Evolutionary conservation across 2,329 filamentous ascomycete genomes (phyloP).

Genomic region (Scortechinia acanthostroma): DNA sequence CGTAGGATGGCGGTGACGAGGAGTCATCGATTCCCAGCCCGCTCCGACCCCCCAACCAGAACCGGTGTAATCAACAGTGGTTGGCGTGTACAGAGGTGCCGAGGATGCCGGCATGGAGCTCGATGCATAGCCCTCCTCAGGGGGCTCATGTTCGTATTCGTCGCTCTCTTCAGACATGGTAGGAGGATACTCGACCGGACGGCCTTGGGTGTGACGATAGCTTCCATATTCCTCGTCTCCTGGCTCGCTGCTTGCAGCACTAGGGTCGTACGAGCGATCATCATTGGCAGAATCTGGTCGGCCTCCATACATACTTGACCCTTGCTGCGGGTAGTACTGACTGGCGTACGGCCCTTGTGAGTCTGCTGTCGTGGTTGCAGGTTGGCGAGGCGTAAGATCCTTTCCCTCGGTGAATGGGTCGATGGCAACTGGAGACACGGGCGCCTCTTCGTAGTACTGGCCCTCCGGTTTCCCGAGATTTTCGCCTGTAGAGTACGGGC

Average conservation of each 20-base stretch:
- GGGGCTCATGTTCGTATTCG: neutral
- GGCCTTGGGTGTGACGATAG: neutral
- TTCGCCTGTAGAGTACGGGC: slow-evolving; percentile 14
- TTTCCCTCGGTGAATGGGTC: neutral
- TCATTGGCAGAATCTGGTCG: neutral
- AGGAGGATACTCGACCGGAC: neutral
- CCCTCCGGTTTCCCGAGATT: neutral
- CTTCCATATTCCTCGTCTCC: neutral
- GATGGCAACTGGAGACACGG: neutral
- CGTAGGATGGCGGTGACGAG: slow-evolving; percentile 80
- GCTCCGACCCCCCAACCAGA: slow-evolving; percentile 54
- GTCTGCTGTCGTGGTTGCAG: neutral
- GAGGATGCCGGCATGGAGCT: neutral
- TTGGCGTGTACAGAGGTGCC: slow-evolving; percentile 18
- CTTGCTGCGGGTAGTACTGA: neutral
- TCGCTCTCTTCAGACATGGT: neutral
- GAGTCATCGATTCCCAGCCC: slow-evolving; percentile 67
- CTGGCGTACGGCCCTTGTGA: neutral
- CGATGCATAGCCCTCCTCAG: neutral
- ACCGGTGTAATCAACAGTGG: slow-evolving; percentile 54
- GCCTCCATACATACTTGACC: too few species aligned
- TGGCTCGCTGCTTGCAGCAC: neutral
- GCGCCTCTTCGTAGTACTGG: neutral
- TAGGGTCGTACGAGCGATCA: neutral
- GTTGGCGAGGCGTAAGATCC: neutral